phyloP scores from a whole-genome alignment of 192 early-diverging fungal species.

The Glomus cerebriforme region DNA sequence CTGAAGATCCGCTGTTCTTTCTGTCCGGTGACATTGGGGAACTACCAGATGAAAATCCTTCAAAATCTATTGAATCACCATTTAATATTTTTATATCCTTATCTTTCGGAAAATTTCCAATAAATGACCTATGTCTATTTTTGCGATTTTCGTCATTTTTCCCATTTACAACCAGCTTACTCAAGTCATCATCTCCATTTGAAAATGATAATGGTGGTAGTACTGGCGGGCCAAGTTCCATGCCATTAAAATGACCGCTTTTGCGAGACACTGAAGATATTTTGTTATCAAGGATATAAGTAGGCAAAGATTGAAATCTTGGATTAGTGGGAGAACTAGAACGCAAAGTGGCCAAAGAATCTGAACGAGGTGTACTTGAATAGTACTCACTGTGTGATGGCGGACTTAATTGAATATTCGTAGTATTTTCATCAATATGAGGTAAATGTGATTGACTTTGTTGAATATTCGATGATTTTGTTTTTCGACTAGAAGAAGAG shows the following conservation, averaged over 20 bases:
- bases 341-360: background rate
- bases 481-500: background rate
- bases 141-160: background rate
- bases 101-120: background rate
- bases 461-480: background rate
- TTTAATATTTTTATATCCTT: background rate
- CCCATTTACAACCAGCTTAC: background rate
- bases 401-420: background rate
- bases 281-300: background rate
- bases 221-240: constrained; percentile 6
- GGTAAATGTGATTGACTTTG: constrained; percentile 14
- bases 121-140: background rate
- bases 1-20: constrained; percentile 18
- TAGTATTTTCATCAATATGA: constrained; percentile 16
- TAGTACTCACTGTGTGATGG: background rate
- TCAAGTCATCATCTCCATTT: background rate
- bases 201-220: constrained; percentile 26
- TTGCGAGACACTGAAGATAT: background rate
- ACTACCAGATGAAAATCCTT: background rate
- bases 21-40: background rate
- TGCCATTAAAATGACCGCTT: background rate
- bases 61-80: background rate
- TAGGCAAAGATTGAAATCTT: background rate
- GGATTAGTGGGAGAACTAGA: constrained; percentile 25
- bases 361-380: background rate